Evolutionary conservation across 768 basidiomycete genomes (phyloP).

Genomic region (Cubamyces sp.): DNA sequence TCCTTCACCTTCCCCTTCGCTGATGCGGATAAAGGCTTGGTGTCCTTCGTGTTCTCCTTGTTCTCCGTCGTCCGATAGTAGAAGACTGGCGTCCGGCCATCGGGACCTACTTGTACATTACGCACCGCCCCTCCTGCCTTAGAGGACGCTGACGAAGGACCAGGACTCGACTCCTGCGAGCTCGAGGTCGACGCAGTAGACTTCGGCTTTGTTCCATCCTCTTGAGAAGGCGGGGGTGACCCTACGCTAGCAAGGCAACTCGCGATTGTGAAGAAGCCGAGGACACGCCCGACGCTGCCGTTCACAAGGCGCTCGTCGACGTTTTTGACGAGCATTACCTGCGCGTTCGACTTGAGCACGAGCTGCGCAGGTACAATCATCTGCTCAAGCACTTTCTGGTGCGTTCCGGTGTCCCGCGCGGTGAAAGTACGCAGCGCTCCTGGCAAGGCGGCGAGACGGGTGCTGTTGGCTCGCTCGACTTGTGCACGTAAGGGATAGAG

Average conservation of each 20-base stretch:
- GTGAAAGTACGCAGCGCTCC: conserved; percentile 47
- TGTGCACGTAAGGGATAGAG: conserved; percentile 69
- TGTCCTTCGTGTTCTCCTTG: conserved; percentile 40
- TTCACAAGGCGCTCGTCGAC: conserved; percentile 66
- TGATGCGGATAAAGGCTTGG: conserved; percentile 21
- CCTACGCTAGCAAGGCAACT: conserved; percentile 25
- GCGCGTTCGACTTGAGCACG: conserved; percentile 61
- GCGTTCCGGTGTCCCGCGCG: conserved; percentile 55
- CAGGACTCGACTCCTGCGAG: conserved; percentile 29
- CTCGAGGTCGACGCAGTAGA: background rate
- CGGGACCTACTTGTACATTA: conserved; percentile 37
- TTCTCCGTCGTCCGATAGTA: conserved; percentile 18
- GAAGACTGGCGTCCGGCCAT: conserved; percentile 37
- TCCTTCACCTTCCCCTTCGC: conserved; percentile 39
- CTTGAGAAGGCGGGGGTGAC: background rate
- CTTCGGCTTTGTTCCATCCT: conserved; percentile 20
- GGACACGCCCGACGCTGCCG: conserved; percentile 64
- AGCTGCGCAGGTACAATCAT: conserved; percentile 64
- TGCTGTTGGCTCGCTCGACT: conserved; percentile 66
- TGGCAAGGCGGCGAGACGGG: conserved; percentile 54
- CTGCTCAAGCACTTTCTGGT: conserved; percentile 57
- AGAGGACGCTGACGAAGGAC: background rate
- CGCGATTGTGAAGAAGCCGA: conserved; percentile 50
- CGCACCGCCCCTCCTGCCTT: conserved; percentile 40
- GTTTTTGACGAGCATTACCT: conserved; percentile 77